Evolutionary conservation across 192 early-diverging fungal genomes (phyloP), one percentile per base, ranked within the genome.

Genomic region (Lunasporangiospora selenospora): DNA sequence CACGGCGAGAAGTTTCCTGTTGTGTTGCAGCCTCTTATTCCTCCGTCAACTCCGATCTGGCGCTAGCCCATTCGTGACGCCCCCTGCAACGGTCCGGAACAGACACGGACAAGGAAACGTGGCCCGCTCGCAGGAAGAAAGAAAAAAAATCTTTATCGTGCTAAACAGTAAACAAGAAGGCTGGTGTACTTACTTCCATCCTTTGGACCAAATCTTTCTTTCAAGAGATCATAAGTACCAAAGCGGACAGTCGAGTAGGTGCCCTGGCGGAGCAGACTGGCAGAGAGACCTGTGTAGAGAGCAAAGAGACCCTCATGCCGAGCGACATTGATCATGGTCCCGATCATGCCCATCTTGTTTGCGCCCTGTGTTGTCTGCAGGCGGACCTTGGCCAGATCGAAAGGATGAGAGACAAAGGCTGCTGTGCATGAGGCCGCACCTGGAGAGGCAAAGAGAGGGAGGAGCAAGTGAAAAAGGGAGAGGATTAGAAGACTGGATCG

Each of bases 371-470:
- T 81, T 13, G 93, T 98, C 67, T 98, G 96, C 41, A 97, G 71
- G 9, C 95, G 88, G 26, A 98, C 96, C 70, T 98, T 96, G 48
- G 91, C 81, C 38, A 94, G 81, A 71, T 95, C 93, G 42, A 98
- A 81, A 44, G 91, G 89, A 71, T 97, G 90, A 0, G 87, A 88
- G 29, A 91, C 86, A 10, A 88, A 75, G 24, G 83, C 84, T 1
- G 87, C 85, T 12, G 75, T 36, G 34, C 82, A 83, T 32, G 87
- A 81, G 30, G 87, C 83, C 4, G 80, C 83, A 31, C 81, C 83
- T 71, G 32, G 58, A 46, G 69, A 62, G 42, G 52, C 75, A 37
- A 73, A 76, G 34, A 63, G 57, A 30, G 62, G 24, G 39, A 56
- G 48, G 13, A 30, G 13, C 4, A 46, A 49, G 49, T 30, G 42